Percentiles rank a stretch among this genome's conserved stretches.
Conservation (phyloP, 1,139 yeast genomes). For the Yamadazyma atlantica region DNA sequence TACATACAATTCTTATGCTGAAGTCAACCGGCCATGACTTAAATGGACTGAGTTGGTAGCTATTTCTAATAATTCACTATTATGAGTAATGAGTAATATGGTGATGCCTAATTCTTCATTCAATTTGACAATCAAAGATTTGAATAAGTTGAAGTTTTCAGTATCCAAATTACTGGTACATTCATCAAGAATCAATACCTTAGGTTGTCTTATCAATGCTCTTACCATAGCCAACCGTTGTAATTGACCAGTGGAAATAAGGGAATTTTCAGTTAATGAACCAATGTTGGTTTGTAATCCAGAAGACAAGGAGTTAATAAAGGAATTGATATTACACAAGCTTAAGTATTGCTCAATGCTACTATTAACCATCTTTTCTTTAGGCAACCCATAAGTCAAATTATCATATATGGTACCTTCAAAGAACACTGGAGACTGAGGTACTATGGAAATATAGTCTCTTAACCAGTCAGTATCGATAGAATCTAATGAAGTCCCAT, state of each 20-base stretch:
- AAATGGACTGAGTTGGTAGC: conserved; percentile 38
- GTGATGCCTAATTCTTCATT: conserved; percentile 28
- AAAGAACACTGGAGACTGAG: conserved; percentile 66
- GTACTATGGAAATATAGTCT: conserved; percentile 58
- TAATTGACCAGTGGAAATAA: conserved; percentile 78
- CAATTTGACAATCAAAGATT: conserved; percentile 41
- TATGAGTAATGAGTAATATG: conserved; percentile 60
- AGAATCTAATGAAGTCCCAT: conserved; percentile 41
- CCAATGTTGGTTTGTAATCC: conserved; percentile 62
- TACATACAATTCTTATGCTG: background rate
- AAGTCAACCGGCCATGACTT: conserved; percentile 9
- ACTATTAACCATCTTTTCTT: conserved; percentile 22
- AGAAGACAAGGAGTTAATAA: conserved; percentile 51
- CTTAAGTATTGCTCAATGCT: conserved; percentile 43
- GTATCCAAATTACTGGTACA: conserved; percentile 79
- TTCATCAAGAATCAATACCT: conserved; percentile 69
- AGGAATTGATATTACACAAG: conserved; percentile 50
- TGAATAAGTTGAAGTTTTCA: conserved; percentile 43
- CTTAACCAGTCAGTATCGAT: conserved; percentile 53
- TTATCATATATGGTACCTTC: conserved; percentile 69
- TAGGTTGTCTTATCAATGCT: conserved; percentile 64
- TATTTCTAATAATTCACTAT: conserved; percentile 51
- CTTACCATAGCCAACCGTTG: conserved; percentile 78
- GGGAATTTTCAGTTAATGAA: conserved; percentile 36
- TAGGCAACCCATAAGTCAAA: conserved; percentile 57